Evolutionary conservation across 1,139 yeast genomes (phyloP).

Genomic region (Lodderomyces elongisporus): DNA sequence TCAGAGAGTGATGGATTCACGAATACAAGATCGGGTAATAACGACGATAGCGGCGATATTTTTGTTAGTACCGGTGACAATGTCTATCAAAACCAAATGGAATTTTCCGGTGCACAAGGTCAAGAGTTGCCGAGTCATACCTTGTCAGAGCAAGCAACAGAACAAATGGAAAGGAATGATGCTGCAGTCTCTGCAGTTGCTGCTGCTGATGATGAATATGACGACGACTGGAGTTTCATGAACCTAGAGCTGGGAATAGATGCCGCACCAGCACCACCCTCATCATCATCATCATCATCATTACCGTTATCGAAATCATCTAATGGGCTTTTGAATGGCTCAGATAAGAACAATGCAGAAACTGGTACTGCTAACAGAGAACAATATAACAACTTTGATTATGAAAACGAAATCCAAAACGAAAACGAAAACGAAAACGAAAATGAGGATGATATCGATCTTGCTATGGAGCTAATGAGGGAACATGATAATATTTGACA

Average conservation of each 20-base stretch:
- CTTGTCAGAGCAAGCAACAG: background rate
- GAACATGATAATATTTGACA: constrained; percentile 14
- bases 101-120: background rate
- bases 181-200: too few species aligned
- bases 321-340: too few species aligned
- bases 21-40: constrained; percentile 1
- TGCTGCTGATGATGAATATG: constrained; percentile 1
- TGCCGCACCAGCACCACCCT: too few species aligned
- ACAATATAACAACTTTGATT: background rate
- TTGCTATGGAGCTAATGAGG: constrained; percentile 36
- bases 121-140: too few species aligned
- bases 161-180: too few species aligned
- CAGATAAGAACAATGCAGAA: too few species aligned
- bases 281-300: too few species aligned
- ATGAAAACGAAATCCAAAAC: background rate
- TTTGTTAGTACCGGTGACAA: background rate
- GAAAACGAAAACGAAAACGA: background rate
- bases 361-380: background rate
- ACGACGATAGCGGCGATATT: background rate
- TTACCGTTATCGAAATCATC: too few species aligned
- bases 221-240: constrained; percentile 30
- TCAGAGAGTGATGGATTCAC: constrained; percentile 21
- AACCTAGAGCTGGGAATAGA: constrained; percentile 11
- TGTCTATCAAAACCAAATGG: background rate
- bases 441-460: constrained; percentile 12